Evolutionary conservation across 2,329 filamentous ascomycete genomes (phyloP).

Genomic region (Fusarium sp.): DNA sequence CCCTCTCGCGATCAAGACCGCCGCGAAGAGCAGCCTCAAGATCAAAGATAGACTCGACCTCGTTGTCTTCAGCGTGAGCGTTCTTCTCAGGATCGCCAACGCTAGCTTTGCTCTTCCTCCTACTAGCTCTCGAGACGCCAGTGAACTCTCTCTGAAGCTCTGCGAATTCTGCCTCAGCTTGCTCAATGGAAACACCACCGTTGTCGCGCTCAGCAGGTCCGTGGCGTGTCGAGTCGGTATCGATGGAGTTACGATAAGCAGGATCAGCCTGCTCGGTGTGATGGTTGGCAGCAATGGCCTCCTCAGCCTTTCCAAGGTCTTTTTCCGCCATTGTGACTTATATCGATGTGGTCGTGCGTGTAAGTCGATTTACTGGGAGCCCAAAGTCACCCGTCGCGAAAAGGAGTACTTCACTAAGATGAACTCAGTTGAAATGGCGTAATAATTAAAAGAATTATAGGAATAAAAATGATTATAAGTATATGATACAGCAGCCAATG

Average conservation of each 20-base stretch:
- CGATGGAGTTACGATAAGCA: constrained; percentile 38
- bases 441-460: background rate
- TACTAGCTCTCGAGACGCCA: constrained; percentile 65
- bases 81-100: constrained; percentile 70
- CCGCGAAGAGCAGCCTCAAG: constrained; percentile 80
- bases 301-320: constrained; percentile 45
- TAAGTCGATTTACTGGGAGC: constrained; percentile 36
- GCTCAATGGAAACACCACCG: constrained; percentile 71
- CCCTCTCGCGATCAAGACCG: constrained; percentile 75
- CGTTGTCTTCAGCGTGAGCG: constrained; percentile 53
- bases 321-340: constrained; percentile 46
- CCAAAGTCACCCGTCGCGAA: constrained; percentile 45
- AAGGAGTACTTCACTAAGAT: background rate
- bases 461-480: background rate
- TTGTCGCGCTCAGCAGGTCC: constrained; percentile 34
- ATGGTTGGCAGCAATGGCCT: constrained; percentile 47
- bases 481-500: constrained; percentile 6
- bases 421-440: background rate
- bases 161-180: constrained; percentile 77
- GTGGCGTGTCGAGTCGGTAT: constrained; percentile 48
- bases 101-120: constrained; percentile 43
- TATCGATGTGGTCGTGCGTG: background rate
- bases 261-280: constrained; percentile 43
- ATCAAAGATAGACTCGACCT: constrained; percentile 71
- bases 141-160: constrained; percentile 73